Evolutionary conservation across 2,329 filamentous ascomycete genomes (phyloP).

Genomic region (Ilyonectria robusta): DNA sequence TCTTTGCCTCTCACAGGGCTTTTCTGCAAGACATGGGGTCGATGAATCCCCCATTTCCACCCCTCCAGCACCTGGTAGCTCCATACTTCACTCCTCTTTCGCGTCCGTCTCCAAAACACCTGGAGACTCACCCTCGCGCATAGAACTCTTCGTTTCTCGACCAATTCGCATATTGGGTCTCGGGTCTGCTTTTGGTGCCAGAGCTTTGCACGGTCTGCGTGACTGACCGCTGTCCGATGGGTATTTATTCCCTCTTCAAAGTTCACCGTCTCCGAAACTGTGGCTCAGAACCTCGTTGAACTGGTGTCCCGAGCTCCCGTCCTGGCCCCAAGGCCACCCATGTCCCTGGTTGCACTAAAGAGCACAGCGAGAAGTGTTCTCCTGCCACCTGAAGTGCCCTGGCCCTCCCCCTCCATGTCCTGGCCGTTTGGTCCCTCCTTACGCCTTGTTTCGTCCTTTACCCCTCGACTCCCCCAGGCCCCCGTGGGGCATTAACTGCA

Average conservation of each 20-base stretch:
- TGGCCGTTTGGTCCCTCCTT: slow-evolving; percentile 28
- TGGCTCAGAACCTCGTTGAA: slow-evolving; percentile 22
- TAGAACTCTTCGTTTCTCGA: neutral
- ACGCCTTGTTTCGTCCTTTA: slow-evolving; percentile 14
- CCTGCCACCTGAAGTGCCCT: slow-evolving; percentile 17
- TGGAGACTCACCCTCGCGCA: neutral
- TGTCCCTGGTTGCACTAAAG: slow-evolving; percentile 44
- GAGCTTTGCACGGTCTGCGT: slow-evolving; percentile 26
- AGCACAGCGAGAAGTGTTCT: slow-evolving; percentile 29
- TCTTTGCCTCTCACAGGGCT: slow-evolving; percentile 37
- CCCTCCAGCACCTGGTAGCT: slow-evolving; percentile 27
- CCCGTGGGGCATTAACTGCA: slow-evolving; percentile 27
- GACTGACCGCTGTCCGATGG: slow-evolving; percentile 32
- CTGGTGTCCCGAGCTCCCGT: slow-evolving; percentile 26
- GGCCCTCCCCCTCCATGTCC: slow-evolving; percentile 21
- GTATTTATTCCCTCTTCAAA: slow-evolving; percentile 14
- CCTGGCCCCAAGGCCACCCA: slow-evolving; percentile 21
- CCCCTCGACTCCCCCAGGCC: slow-evolving; percentile 21
- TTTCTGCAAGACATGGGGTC: slow-evolving; percentile 35
- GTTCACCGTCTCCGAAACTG: slow-evolving; percentile 2
- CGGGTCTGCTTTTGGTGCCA: slow-evolving; percentile 15
- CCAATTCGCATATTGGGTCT: slow-evolving; percentile 4
- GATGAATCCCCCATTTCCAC: slow-evolving; percentile 33
- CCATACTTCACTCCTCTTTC: slow-evolving; percentile 30
- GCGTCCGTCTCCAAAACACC: slow-evolving; percentile 5